These are phyloP conservation scores for Fusarium sororula DNA, from an alignment of 2,329 filamentous ascomycete species.

Conservation along the genomic window DNA sequence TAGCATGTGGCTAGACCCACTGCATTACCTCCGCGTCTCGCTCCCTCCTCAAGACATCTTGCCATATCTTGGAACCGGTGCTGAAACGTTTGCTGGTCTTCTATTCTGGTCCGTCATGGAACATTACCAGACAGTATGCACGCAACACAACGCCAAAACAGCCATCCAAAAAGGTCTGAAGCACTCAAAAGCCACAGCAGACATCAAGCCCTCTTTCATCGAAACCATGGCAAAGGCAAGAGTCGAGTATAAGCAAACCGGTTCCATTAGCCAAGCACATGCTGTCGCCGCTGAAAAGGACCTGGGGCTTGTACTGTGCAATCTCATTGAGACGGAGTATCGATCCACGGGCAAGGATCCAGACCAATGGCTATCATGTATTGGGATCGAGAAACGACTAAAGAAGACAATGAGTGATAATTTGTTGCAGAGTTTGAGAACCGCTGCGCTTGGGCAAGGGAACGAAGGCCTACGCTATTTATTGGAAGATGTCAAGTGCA, in stretches of 20 bases:
- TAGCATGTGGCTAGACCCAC: constrained; percentile 2
- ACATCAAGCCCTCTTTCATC: background rate
- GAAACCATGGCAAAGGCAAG: constrained; percentile 8
- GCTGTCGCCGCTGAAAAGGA: background rate
- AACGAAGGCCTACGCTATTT: rapidly evolving
- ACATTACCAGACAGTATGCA: background rate
- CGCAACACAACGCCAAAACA: background rate
- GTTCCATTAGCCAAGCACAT: background rate
- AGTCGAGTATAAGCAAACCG: background rate
- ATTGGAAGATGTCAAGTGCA: background rate
- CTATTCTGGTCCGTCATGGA: constrained; percentile 19
- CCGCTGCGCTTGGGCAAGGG: rapidly evolving
- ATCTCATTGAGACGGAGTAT: constrained; percentile 1
- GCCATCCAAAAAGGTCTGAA: background rate
- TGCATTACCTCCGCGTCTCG: background rate
- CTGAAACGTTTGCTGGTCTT: background rate
- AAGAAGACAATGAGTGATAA: background rate
- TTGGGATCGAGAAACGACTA: background rate
- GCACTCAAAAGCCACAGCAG: background rate
- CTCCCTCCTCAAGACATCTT: background rate
- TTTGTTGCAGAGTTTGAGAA: rapidly evolving
- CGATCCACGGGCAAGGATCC: constrained; percentile 2
- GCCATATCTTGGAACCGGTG: background rate
- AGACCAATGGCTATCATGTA: constrained; percentile 1
- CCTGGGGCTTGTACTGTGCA: background rate